Evolutionary conservation across 2,329 filamentous ascomycete species (phyloP), one percentile per base, ranked within the genome.

Genomic region (Nemania serpens): DNA sequence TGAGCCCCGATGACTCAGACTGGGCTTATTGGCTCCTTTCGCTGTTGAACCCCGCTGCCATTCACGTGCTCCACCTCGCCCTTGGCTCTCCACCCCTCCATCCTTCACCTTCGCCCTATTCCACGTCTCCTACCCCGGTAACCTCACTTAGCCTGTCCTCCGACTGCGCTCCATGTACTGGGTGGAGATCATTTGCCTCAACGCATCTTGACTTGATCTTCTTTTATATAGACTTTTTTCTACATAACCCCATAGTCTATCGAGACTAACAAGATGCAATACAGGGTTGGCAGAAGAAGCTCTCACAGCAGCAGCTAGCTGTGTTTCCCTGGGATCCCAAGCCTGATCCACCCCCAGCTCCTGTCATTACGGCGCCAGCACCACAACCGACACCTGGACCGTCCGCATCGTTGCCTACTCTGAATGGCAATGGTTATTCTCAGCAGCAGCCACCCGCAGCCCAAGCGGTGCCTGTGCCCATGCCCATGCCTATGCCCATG

Each of bases 261-360:
- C 12, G 43, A 58, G 17, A 55, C 65, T 70, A 59, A 69, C 60
- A 60, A n/a, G 18, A 55, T 49, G 29, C n/a, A 45, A 53, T 43
- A 64, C 74, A 98, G 93, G 91, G 89, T 79, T 99, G 95, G 95
- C 93, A 98, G 81, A 84, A 88, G 70, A 97, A 96, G 77, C 84
- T 99, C 37, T 90, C 93, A 1, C 87, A 88, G 68, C 87, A 96
- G 67, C 87, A 90, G 67, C 89, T 98, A 63, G 95, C 95, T 61
- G 82, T 86, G 59, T 97, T 98, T 75, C 94, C 95, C 11, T 99
- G 95, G 95, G 95, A 99, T 74, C 94, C 95, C 45, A 88, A 90
- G 73, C 89, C 90, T 51, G 88, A 90, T 54, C 84, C 85, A 74
- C 65, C 78, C 70, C 71, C 81, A 69, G 70, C 75, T 60, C 73